Conservation (phyloP, 768 basidiomycete species). For the Panaeolus papilionaceus region DNA sequence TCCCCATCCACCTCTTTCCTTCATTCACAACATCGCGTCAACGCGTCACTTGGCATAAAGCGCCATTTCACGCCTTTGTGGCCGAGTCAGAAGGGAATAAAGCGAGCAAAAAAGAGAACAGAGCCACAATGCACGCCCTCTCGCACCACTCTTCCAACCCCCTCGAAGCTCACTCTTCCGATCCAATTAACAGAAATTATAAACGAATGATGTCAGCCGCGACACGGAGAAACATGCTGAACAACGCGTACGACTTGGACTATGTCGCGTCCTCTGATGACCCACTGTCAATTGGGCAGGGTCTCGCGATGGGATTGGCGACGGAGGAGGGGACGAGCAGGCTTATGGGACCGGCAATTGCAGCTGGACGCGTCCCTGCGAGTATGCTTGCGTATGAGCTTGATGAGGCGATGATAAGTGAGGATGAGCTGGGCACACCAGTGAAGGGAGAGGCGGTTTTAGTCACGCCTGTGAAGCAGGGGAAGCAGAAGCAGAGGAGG, state of each 20-base stretch:
- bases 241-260: neutral
- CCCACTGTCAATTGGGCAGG: slow-evolving; percentile 19
- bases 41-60: neutral
- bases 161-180: slow-evolving; percentile 33
- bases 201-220: slow-evolving; percentile 14
- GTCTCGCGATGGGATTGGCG: slow-evolving; percentile 17
- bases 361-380: neutral
- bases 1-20: neutral
- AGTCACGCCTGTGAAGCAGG: slow-evolving; percentile 9
- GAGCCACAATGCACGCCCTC: slow-evolving; percentile 21
- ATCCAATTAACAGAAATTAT: slow-evolving; percentile 30
- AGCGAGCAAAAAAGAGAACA: neutral
- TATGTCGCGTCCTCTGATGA: slow-evolving; percentile 9
- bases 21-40: neutral
- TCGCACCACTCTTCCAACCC: slow-evolving; percentile 42
- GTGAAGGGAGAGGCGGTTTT: slow-evolving; percentile 18
- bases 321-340: slow-evolving; percentile 23
- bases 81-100: neutral
- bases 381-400: slow-evolving; percentile 38
- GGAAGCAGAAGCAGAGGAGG: slow-evolving; percentile 13
- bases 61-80: neutral
- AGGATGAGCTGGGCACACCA: slow-evolving; percentile 43
- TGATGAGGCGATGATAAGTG: slow-evolving; percentile 58
- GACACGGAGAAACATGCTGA: slow-evolving; percentile 4
- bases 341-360: slow-evolving; percentile 3